phyloP scores from a whole-genome alignment of 129 eudicot species.

The Solidago caesia region DNA sequence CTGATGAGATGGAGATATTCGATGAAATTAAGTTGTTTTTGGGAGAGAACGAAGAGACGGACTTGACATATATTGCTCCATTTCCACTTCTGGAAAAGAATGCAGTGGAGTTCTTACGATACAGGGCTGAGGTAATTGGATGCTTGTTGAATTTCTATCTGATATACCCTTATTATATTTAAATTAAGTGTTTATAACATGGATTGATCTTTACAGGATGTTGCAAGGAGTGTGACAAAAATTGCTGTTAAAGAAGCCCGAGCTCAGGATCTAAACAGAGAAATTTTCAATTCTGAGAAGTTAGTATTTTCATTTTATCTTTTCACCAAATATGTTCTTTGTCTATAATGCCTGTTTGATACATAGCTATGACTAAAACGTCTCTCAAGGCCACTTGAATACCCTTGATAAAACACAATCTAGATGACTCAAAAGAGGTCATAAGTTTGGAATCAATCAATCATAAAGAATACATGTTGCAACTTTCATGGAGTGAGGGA shows the following conservation, averaged over 20 bases:
- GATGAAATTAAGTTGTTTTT: slow-evolving; percentile 70
- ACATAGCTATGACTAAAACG: neutral
- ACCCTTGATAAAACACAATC: neutral
- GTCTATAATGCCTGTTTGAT: neutral
- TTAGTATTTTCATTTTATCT: slow-evolving; percentile 27
- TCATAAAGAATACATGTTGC: neutral
- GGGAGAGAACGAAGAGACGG: slow-evolving; percentile 57
- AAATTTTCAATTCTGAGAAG: slow-evolving; percentile 96
- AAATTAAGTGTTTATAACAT: slow-evolving; percentile 5
- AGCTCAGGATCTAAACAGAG: slow-evolving; percentile 95
- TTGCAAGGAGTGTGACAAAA: slow-evolving; percentile 87
- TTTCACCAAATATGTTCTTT: neutral
- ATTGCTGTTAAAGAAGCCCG: slow-evolving; percentile 89
- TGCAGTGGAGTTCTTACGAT: slow-evolving; percentile 91
- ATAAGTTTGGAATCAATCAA: neutral
- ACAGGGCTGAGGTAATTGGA: slow-evolving; percentile 83
- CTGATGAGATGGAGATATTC: slow-evolving; percentile 73
- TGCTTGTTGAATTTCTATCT: neutral
- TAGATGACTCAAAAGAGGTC: neutral
- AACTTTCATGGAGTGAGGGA: too few relatives aligned
- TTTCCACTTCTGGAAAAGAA: slow-evolving; percentile 79
- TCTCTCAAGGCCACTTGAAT: neutral
- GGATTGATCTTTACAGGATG: slow-evolving; percentile 57
- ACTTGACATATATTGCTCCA: slow-evolving; percentile 53
- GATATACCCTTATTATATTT: neutral